These are phyloP conservation scores for Mercurialis annua DNA, from an alignment of 345 rosid genomes.

Conservation along the genomic window DNA sequence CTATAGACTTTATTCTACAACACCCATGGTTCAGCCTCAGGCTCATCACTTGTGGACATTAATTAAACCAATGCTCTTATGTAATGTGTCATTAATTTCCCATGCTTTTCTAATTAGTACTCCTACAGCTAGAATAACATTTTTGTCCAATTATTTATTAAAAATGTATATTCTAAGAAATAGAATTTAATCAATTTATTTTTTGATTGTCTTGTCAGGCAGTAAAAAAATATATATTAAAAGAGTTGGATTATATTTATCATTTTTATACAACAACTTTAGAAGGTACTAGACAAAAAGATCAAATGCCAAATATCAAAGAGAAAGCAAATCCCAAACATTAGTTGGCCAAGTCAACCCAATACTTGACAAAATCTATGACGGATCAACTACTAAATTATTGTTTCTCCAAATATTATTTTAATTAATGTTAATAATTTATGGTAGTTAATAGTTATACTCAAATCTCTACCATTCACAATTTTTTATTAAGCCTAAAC, in stretches of 20 bases:
- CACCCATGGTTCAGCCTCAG: background rate
- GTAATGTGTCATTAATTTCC: background rate
- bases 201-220: too few species aligned
- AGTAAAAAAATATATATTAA: too few species aligned
- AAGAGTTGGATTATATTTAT: too few species aligned
- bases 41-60: too few species aligned
- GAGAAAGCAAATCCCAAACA: constrained; percentile 6
- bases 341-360: constrained; percentile 33
- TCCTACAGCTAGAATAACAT: too few species aligned
- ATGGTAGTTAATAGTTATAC: too few species aligned
- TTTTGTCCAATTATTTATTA: too few species aligned
- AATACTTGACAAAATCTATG: constrained; percentile 24
- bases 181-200: too few species aligned
- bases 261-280: background rate
- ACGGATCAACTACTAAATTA: constrained; percentile 10
- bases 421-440: too few species aligned
- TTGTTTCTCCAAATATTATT: too few species aligned
- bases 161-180: too few species aligned
- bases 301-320: background rate
- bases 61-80: background rate
- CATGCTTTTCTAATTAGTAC: background rate
- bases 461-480: too few species aligned
- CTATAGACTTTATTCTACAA: background rate
- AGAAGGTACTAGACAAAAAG: constrained; percentile 3
- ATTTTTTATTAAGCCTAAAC: background rate